phyloP scores from a whole-genome alignment of 305 asterid species.

The Fraxinus velutina region DNA sequence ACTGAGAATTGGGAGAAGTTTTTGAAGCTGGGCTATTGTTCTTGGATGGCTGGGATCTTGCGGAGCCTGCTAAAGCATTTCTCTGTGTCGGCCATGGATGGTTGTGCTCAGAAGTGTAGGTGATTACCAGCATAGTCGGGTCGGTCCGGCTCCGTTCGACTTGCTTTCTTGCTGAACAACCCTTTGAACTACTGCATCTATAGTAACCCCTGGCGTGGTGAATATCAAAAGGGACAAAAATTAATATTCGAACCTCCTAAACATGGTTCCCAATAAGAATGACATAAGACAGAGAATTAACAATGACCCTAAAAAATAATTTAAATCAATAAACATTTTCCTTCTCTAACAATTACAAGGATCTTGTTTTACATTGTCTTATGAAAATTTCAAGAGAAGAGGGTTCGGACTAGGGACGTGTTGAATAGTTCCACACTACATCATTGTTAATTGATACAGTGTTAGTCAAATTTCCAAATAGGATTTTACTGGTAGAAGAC shows the following conservation, averaged over 20 bases:
- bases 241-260: neutral
- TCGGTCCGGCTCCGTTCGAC: conserved; percentile 86
- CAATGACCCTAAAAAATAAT: neutral
- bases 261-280: neutral
- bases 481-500: neutral
- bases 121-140: conserved; percentile 77
- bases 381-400: neutral
- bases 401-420: neutral
- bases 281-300: neutral
- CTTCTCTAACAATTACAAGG: neutral
- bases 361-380: neutral
- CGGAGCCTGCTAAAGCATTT: conserved; percentile 88
- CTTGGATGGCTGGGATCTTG: conserved; percentile 57
- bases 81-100: conserved; percentile 91
- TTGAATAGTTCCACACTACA: neutral
- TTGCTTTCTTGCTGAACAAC: conserved; percentile 82
- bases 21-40: conserved; percentile 26
- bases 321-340: neutral
- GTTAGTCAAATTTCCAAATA: neutral
- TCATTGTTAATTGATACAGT: neutral
- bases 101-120: conserved; percentile 85
- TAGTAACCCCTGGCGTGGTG: conserved; percentile 65
- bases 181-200: conserved; percentile 85
- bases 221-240: neutral
- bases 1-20: conserved; percentile 20